A percentile compares a stretch with the other conserved stretches of the same genome.
These are phyloP conservation scores for Pseudogymnoascus sp. DNA, from an alignment of 2,329 filamentous ascomycete species.

Conservation along the genomic window DNA sequence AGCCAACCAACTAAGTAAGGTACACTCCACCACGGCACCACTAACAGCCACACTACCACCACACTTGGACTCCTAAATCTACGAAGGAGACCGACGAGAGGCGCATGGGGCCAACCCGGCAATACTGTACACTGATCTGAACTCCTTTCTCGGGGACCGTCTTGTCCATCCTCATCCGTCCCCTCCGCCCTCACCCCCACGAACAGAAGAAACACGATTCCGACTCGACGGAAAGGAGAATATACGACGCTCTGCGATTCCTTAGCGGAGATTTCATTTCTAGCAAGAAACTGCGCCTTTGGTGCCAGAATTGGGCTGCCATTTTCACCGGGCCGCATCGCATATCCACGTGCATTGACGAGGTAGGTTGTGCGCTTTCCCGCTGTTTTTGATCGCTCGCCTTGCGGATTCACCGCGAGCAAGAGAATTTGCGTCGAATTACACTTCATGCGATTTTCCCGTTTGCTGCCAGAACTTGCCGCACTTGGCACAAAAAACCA, in stretches of 20 bases:
- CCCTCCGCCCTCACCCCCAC: not conserved
- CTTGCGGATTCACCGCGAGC: not conserved
- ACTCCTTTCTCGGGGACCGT: conserved; percentile 2
- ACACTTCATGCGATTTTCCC: not conserved
- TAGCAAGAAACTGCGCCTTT: not conserved
- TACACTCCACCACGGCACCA: not conserved
- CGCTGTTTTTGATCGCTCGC: not conserved
- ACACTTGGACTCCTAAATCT: not conserved
- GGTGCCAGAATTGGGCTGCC: not conserved
- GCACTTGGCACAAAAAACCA: not conserved
- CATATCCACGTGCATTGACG: not conserved
- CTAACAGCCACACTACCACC: conserved; percentile 6
- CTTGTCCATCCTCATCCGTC: not conserved
- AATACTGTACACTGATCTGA: not conserved
- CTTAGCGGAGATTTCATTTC: conserved; percentile 1
- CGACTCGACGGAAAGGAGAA: not conserved
- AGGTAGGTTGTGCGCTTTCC: not conserved
- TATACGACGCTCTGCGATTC: conserved; percentile 1
- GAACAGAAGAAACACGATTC: conserved; percentile 1
- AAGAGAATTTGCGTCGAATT: not conserved
- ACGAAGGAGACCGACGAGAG: not conserved
- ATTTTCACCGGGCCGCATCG: conserved; percentile 1
- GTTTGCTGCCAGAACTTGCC: not conserved
- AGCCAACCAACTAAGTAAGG: conserved; percentile 3
- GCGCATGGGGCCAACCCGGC: not conserved